Evolutionary conservation across 2,329 filamentous ascomycete genomes (phyloP), one percentile per base, ranked within the genome.

Genomic region (Calonectria hongkongensis): DNA sequence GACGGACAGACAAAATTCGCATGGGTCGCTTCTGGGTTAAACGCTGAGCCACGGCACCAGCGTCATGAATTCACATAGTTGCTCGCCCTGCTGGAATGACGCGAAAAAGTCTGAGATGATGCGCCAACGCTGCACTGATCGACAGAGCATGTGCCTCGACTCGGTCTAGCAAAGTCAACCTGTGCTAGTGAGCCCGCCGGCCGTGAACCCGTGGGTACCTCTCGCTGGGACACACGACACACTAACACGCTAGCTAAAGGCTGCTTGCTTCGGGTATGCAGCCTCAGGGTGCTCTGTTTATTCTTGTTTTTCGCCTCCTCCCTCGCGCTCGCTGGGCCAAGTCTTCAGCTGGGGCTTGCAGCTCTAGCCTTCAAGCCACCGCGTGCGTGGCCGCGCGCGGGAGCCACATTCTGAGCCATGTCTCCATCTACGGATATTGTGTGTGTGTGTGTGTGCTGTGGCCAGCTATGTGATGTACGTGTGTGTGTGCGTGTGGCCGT

Each of bases 321-420:
- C 30, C 13, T 58, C 54, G 13, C 9, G 18, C 30, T 27, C 33
- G 54, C 54, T 58, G 33, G 33, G 33, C 33, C 27, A 51, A 51
- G 27, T 30, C 28, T 58, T 58, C 54, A 58, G 54, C 41, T 45
- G 50, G 54, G 33, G 21, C 39, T 39, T 69, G 70, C 47, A 41
- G 30, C 21, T 60, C 15, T 41, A 56, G 39, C 8, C 48, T 68
- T 65, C 64, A 72, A 72, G 70, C 70, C 70, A 72, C 70, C 28
- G 48, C 58, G 63, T 71, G 68, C 62, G 63, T 62, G 64, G 64
- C 56, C 69, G 58, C 69, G 69, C 62, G 69, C 62, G 69, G 64
- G 64, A 67, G 69, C 69, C 64, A 64, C 58, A 56, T 43, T 45
- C 36, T 62, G 58, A 36, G 33, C 33, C 33, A 4, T 36, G 33